Conservation (phyloP, 257 asterid genomes). For the Capsicum baccatum region DNA sequence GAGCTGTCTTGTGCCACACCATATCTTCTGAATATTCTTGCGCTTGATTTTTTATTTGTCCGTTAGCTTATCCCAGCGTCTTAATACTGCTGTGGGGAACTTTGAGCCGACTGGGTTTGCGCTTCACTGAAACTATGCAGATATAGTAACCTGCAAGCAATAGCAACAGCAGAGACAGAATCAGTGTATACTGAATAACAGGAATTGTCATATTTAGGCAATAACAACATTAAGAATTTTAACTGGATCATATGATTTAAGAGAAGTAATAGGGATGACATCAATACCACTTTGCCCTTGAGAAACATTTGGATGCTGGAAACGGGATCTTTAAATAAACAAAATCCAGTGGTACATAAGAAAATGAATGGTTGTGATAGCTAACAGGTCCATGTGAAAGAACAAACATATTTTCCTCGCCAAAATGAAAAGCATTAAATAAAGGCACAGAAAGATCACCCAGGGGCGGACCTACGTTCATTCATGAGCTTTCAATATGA, state of each 20-base stretch:
- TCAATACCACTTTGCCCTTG: neutral
- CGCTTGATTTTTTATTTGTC: neutral
- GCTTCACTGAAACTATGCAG: neutral
- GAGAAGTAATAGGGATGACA: neutral
- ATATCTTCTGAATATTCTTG: neutral
- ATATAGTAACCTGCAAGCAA: neutral
- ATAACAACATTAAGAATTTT: neutral
- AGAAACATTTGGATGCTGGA: conserved; percentile 1
- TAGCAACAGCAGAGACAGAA: neutral
- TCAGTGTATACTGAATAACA: neutral
- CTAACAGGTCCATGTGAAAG: conserved; percentile 7
- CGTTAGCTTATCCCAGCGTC: neutral
- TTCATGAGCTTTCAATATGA: no score
- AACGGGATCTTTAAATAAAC: neutral
- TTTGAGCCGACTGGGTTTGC: neutral
- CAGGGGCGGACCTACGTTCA: no score
- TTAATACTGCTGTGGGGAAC: neutral
- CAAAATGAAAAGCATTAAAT: neutral
- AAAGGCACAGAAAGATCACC: no score
- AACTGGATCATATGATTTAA: neutral
- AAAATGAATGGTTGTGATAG: neutral
- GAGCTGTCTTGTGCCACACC: neutral
- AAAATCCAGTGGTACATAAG: neutral
- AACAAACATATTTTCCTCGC: neutral
- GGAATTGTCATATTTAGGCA: neutral